Base-by-base conservation (phyloP, 805 yeast genomes). In the Jamesozyma rosinii region DNA sequence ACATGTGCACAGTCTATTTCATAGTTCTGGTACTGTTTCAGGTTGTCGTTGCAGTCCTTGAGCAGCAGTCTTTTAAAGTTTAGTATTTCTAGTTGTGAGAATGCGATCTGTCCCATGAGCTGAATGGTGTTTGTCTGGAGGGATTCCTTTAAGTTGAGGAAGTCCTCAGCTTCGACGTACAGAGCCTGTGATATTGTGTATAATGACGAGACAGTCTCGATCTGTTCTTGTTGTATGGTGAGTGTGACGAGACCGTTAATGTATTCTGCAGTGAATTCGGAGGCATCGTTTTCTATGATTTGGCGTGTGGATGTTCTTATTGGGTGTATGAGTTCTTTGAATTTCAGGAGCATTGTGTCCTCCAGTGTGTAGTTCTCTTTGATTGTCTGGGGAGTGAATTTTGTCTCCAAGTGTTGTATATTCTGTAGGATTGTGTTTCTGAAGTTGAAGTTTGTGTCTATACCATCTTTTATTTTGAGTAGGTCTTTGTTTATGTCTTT, bases 61-160 rank as follows among this genome's bases (percentile, higher is more conserved):
- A 59, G 47, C 11, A 71, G 41, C 1, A 44, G 21, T 18, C 56
- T 59, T 19, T 60, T 66, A 0, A 65, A 51, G 21, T 60, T 61
- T 44, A 69, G 50, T 5, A 64, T 59, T 38, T 63, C 63, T 20
- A 68, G 50, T 48, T 70, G 75, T 2, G 68, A 58, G 39, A 50
- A 58, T 1, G 72, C 65, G 30, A 68, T 58, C 19, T 63, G 56
- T 3, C 64, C 57, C 37, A 54, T 46, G 0, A 51, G 24, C 3
- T 37, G 46, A 21, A 69, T 51, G 1, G 67, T 55, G 4, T 59
- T 47, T 1, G 54, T 53, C 13, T 70, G 63, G 11, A 71, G 45
- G n/a, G 49, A 54, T 13, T 49, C 49, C 45, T 70, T 72, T 1
- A 62, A 47, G 3, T 51, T 54, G 9, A 58, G 50, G 2, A 55